Evolutionary conservation across 2,329 filamentous ascomycete genomes (phyloP).

Genomic region (Thielaviopsis cerberus): DNA sequence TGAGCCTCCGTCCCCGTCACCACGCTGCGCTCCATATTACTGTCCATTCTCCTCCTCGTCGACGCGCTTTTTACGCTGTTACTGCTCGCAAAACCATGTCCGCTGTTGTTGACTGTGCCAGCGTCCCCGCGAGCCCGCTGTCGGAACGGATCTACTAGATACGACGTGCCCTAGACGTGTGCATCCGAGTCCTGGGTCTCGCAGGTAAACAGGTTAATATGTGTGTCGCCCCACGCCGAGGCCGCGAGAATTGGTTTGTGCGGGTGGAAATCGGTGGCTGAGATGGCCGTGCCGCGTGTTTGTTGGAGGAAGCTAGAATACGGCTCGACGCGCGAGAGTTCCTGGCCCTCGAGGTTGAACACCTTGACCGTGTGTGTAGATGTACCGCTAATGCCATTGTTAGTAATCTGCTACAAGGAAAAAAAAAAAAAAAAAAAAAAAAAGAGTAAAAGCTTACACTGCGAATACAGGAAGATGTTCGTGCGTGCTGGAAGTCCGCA

Average conservation of each 20-base stretch:
- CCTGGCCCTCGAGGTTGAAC: conserved; percentile 69
- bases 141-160: conserved; percentile 9
- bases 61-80: not conserved
- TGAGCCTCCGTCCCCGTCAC: not conserved
- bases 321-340: conserved; percentile 70
- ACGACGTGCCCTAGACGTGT: conserved; percentile 4
- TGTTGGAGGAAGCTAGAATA: conserved; percentile 77
- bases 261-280: conserved; percentile 83
- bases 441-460: conserved; percentile 42
- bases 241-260: conserved; percentile 83
- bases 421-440: not conserved
- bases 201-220: conserved; percentile 76
- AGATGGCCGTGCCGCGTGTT: conserved; percentile 63
- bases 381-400: conserved; percentile 45
- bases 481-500: conserved; percentile 77
- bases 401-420: not conserved
- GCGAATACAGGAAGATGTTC: conserved; percentile 94
- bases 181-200: conserved; percentile 25
- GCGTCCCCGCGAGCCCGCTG: not conserved
- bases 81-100: not conserved
- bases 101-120: not conserved
- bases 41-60: not conserved
- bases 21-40: not conserved
- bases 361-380: conserved; percentile 77
- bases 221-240: conserved; percentile 67